These are phyloP conservation scores for Lathyrus oleraceus DNA, from an alignment of 306 rosid species.

Conservation along the genomic window DNA sequence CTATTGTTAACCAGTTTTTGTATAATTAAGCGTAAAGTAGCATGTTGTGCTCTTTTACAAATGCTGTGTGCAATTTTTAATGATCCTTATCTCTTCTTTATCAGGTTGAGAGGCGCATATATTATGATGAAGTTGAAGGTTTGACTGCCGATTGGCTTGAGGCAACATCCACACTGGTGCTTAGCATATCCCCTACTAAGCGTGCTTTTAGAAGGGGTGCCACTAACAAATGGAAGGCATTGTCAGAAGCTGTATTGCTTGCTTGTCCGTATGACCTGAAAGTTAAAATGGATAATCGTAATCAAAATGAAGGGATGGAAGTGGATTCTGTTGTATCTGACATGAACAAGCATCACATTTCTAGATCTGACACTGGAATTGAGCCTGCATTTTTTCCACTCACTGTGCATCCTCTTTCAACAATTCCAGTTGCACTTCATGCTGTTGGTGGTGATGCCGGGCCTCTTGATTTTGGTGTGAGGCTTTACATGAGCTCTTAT, in stretches of 20 bases:
- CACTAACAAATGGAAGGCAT: slow-evolving; percentile 61
- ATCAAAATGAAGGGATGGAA: slow-evolving; percentile 34
- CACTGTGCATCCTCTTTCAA: slow-evolving; percentile 61
- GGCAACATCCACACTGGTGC: slow-evolving; percentile 78
- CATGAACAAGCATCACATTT: slow-evolving; percentile 11
- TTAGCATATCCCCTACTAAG: slow-evolving; percentile 53
- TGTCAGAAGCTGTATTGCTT: slow-evolving; percentile 66
- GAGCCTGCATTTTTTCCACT: slow-evolving; percentile 69
- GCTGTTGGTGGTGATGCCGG: slow-evolving; percentile 87
- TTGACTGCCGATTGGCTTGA: slow-evolving; percentile 82
- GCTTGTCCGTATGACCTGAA: slow-evolving; percentile 55
- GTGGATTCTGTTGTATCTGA: slow-evolving; percentile 35
- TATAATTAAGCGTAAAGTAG: neutral
- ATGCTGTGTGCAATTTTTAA: neutral
- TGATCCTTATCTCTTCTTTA: slow-evolving; percentile 14
- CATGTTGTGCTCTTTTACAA: neutral
- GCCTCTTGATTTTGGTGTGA: slow-evolving; percentile 72
- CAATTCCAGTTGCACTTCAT: slow-evolving; percentile 79
- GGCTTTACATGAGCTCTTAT: slow-evolving; percentile 82
- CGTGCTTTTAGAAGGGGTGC: slow-evolving; percentile 51
- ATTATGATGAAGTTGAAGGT: slow-evolving; percentile 86
- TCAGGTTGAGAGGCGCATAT: slow-evolving; percentile 83
- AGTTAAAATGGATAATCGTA: slow-evolving; percentile 24
- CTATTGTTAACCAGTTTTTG: neutral
- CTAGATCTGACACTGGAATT: slow-evolving; percentile 41